These are phyloP conservation scores for Coleophoma cylindrospora DNA, from an alignment of 2,329 filamentous ascomycete genomes.

Conservation along the genomic window DNA sequence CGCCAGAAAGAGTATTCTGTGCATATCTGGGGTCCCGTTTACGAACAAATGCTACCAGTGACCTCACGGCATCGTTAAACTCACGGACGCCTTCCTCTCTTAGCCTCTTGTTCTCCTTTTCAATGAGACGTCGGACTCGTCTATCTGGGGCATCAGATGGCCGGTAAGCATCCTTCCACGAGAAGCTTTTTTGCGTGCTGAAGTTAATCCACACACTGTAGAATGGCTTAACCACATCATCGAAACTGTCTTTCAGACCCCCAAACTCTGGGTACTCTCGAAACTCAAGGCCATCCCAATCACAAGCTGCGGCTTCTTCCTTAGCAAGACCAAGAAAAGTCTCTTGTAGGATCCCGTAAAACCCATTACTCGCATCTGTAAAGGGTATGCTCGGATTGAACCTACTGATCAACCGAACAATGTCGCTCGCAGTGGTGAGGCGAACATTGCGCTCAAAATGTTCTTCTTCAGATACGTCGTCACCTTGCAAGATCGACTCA, in stretches of 20 bases:
- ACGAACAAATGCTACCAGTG: slow-evolving; percentile 80
- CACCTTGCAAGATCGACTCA: slow-evolving; percentile 68
- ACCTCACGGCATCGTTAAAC: slow-evolving; percentile 88
- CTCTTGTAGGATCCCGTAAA: slow-evolving; percentile 74
- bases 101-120: slow-evolving; percentile 86
- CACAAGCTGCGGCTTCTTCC: slow-evolving; percentile 73
- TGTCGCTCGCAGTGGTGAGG: slow-evolving; percentile 75
- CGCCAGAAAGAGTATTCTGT: slow-evolving; percentile 70
- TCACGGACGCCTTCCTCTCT: slow-evolving; percentile 79
- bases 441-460: slow-evolving; percentile 64
- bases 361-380: slow-evolving; percentile 73
- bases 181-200: slow-evolving; percentile 77
- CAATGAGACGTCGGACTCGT: slow-evolving; percentile 76
- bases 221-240: slow-evolving; percentile 73
- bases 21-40: slow-evolving; percentile 88
- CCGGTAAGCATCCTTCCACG: slow-evolving; percentile 84
- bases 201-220: slow-evolving; percentile 80
- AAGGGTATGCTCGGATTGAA: slow-evolving; percentile 78
- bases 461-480: slow-evolving; percentile 32
- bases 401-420: slow-evolving; percentile 71
- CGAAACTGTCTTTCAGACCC: slow-evolving; percentile 66
- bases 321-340: slow-evolving; percentile 75
- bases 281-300: slow-evolving; percentile 57
- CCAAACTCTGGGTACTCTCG: slow-evolving; percentile 81
- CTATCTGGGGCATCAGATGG: slow-evolving; percentile 85